Percentiles rank a stretch among this genome's conserved stretches.
Evolutionary conservation across 129 eudicot species (phyloP).

Genomic region (Gnaphalium uliginosum): DNA sequence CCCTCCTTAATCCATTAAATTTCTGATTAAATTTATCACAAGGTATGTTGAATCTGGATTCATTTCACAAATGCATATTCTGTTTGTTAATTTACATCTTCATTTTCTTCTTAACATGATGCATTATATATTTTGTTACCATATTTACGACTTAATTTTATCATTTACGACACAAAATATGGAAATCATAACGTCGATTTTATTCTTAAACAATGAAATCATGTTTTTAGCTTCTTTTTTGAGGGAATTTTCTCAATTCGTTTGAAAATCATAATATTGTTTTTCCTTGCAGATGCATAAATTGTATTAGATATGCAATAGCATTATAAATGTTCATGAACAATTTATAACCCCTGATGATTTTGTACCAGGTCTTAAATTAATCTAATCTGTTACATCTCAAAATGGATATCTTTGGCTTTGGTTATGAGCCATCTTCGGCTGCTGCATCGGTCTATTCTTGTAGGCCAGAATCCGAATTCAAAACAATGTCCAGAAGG

Average conservation of each 20-base stretch:
- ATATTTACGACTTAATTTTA: not conserved
- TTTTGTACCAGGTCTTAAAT: conserved; percentile 29
- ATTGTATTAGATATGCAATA: conserved; percentile 3
- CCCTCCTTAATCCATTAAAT: conserved; percentile 17
- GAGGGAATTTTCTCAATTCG: not conserved
- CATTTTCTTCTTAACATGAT: conserved; percentile 13
- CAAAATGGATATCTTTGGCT: conserved; percentile 28
- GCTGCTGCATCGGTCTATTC: conserved; percentile 49
- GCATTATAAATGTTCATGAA: not conserved
- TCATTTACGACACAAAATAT: conserved; percentile 2
- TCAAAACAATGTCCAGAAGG: conserved; percentile 44
- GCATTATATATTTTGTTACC: not conserved
- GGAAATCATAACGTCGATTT: conserved; percentile 9
- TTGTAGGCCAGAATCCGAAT: conserved; percentile 50
- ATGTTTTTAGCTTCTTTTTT: not conserved
- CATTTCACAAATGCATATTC: conserved; percentile 14
- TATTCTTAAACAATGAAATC: not conserved
- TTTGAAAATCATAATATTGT: not conserved
- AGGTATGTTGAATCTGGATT: conserved; percentile 26
- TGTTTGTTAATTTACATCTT: conserved; percentile 4
- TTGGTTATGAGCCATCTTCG: conserved; percentile 38
- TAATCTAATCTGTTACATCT: conserved; percentile 13
- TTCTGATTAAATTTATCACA: not conserved
- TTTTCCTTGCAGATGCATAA: not conserved
- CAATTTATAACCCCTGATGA: not conserved